Conservation (phyloP, 176 grass and related monocot genomes). For the Oryza officinalis region DNA sequence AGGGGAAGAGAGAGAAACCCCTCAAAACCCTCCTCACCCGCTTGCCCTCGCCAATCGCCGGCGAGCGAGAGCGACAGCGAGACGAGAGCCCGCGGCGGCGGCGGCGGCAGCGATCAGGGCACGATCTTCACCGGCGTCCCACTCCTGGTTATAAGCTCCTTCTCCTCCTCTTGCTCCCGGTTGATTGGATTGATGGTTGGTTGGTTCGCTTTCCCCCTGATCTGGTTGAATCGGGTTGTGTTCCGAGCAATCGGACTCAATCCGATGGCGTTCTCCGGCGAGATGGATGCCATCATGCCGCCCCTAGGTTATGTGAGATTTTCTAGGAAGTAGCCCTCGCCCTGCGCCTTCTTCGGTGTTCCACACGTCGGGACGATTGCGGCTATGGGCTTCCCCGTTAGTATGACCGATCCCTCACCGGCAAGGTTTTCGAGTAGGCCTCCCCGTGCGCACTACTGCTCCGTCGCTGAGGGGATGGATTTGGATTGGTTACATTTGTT, state of each 20-base stretch:
- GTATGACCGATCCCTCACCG: background rate
- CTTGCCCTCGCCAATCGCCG: conserved; percentile 10
- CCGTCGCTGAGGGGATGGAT: background rate
- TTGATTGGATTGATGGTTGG: background rate
- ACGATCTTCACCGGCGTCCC: conserved; percentile 14
- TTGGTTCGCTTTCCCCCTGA: background rate
- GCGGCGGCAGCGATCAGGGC: background rate
- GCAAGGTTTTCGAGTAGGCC: background rate
- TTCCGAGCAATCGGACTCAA: background rate
- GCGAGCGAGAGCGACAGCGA: background rate
- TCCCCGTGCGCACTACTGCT: background rate
- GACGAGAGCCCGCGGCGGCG: background rate
- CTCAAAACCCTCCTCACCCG: conserved; percentile 20
- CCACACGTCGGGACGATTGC: background rate
- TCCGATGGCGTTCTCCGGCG: background rate
- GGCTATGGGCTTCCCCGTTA: background rate
- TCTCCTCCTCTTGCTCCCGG: background rate
- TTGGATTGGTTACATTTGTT: background rate
- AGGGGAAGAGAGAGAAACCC: conserved; percentile 8
- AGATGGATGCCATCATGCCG: background rate
- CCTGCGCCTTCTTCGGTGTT: background rate
- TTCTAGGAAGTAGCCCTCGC: background rate
- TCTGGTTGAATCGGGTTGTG: background rate
- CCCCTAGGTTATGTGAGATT: background rate
- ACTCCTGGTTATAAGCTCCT: background rate